Percentiles rank a stretch among this genome's conserved stretches.
Evolutionary conservation across 805 yeast genomes (phyloP).

Genomic region (Hemisphaericaspora nanyangensis): DNA sequence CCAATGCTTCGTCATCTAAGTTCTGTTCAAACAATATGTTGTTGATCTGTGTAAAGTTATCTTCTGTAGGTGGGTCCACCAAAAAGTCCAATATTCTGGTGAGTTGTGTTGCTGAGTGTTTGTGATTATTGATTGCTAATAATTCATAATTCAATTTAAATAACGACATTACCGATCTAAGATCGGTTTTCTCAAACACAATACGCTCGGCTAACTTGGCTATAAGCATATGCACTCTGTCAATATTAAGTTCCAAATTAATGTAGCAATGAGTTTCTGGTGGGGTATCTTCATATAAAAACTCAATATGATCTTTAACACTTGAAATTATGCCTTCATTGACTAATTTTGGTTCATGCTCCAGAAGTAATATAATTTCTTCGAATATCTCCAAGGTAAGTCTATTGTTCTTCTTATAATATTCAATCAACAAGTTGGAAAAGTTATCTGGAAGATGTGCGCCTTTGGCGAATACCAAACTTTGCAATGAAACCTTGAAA

Average conservation of each 20-base stretch:
- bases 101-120: slow-evolving; percentile 8
- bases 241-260: slow-evolving; percentile 25
- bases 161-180: slow-evolving; percentile 12
- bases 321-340: slow-evolving; percentile 17
- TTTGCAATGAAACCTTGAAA: slow-evolving; percentile 2
- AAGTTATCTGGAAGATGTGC: background rate
- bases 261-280: slow-evolving; percentile 36
- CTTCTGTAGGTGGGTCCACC: slow-evolving; percentile 3
- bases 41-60: slow-evolving; percentile 9
- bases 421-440: slow-evolving; percentile 12
- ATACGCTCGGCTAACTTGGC: slow-evolving; percentile 2
- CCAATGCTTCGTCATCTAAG: slow-evolving; percentile 21
- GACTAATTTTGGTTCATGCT: slow-evolving; percentile 9
- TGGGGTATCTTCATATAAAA: slow-evolving; percentile 19
- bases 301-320: slow-evolving; percentile 25
- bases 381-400: slow-evolving; percentile 6
- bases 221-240: slow-evolving; percentile 17
- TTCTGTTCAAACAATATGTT: slow-evolving; percentile 15
- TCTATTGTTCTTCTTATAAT: background rate
- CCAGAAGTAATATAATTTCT: slow-evolving; percentile 4
- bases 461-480: slow-evolving; percentile 8
- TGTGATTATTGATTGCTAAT: slow-evolving; percentile 11
- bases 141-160: slow-evolving; percentile 23
- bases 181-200: slow-evolving; percentile 1
- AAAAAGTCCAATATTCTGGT: slow-evolving; percentile 9